These are phyloP conservation scores for Peniophora sp. DNA, from an alignment of 1,284 basidiomycete genomes.

Conservation along the genomic window DNA sequence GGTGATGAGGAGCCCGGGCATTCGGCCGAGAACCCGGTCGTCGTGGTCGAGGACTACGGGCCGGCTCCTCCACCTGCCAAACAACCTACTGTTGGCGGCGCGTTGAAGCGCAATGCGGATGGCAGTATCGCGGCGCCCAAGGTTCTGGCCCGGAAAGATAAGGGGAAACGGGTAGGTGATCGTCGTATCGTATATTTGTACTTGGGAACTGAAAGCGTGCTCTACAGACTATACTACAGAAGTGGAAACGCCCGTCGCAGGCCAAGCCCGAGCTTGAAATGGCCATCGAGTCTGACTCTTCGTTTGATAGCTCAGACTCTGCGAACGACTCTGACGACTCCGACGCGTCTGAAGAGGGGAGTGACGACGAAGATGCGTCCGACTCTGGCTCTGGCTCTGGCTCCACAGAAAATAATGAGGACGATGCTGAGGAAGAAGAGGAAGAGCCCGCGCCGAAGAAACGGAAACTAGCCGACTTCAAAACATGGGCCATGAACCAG, in stretches of 20 bases:
- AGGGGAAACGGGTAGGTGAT: conserved; percentile 33
- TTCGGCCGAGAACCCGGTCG: conserved; percentile 16
- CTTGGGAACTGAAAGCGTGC: neutral
- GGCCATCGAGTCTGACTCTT: conserved; percentile 43
- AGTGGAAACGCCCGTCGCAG: conserved; percentile 22
- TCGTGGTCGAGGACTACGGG: conserved; percentile 8
- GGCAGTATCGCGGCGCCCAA: conserved; percentile 44
- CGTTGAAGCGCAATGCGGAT: conserved; percentile 50
- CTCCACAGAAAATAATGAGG: conserved; percentile 17
- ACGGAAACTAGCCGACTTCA: conserved; percentile 56
- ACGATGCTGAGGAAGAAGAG: conserved; percentile 15
- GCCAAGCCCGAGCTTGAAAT: conserved; percentile 5
- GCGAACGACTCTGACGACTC: conserved; percentile 41
- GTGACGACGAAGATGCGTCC: conserved; percentile 13
- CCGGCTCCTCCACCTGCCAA: neutral
- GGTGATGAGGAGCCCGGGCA: conserved; percentile 10
- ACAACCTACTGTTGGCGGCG: conserved; percentile 38
- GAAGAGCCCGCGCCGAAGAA: conserved; percentile 16
- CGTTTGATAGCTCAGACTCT: conserved; percentile 74
- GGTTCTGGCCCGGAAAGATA: conserved; percentile 27
- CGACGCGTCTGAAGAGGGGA: conserved; percentile 12
- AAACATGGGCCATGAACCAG: conserved; percentile 80
- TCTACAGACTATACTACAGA: conserved; percentile 14
- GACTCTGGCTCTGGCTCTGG: conserved; percentile 2
- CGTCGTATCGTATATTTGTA: conserved; percentile 9